phyloP scores from a whole-genome alignment of 2,329 filamentous ascomycete species.

The Colletotrichum sp. region DNA sequence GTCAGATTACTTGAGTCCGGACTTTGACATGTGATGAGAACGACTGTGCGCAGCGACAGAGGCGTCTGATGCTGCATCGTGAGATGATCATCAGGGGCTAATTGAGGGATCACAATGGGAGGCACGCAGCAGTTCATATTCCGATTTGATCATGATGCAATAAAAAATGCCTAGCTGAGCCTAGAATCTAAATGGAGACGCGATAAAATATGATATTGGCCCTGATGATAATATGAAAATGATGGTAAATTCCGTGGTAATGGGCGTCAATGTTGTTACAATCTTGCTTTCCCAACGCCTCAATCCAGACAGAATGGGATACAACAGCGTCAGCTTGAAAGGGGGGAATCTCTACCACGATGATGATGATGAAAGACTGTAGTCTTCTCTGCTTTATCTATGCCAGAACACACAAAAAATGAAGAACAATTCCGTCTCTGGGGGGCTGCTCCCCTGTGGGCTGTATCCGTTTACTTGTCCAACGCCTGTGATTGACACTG shows the following conservation, averaged over 20 bases:
- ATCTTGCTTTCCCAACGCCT: not conserved
- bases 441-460: not conserved
- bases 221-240: not conserved
- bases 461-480: conserved; percentile 5
- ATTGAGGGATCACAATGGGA: not conserved
- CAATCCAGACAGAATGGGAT: not conserved
- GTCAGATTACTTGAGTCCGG: not conserved
- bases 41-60: not conserved
- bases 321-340: not conserved
- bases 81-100: not conserved
- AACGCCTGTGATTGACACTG: conserved; percentile 21
- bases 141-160: not conserved
- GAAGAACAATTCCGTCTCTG: not conserved
- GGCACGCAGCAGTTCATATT: fast-evolving
- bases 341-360: not conserved
- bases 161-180: not conserved
- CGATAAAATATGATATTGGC: not conserved
- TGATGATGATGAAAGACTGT: not conserved
- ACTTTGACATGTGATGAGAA: not conserved
- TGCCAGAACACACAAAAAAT: not conserved
- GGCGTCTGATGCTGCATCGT: no score
- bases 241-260: not conserved
- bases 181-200: not conserved
- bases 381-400: not conserved
- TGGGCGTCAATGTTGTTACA: not conserved